Conservation (phyloP, 768 basidiomycete species). For the Termitomyces sp. region DNA sequence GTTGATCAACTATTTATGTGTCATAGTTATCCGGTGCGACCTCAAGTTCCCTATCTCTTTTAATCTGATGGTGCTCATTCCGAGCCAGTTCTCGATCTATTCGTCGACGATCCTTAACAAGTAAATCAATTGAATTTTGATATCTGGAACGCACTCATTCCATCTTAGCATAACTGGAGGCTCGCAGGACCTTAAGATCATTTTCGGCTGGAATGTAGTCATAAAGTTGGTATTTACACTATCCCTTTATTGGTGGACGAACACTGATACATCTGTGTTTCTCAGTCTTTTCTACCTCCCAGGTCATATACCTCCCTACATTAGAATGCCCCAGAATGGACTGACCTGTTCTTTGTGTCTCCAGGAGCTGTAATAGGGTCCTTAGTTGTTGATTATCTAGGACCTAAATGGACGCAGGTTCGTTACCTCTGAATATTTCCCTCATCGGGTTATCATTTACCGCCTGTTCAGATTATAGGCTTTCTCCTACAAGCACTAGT, state of each 20-base stretch:
- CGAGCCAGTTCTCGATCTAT: constrained; percentile 69
- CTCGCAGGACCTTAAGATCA: constrained; percentile 44
- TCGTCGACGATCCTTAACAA: constrained; percentile 68
- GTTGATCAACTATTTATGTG: too few species aligned
- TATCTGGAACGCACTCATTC: neutral
- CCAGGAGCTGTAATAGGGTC: constrained; percentile 63
- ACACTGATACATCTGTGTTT: too few species aligned
- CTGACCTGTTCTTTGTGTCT: neutral
- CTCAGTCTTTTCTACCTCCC: constrained; percentile 35
- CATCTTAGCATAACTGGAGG: constrained; percentile 53
- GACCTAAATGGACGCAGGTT: constrained; percentile 74
- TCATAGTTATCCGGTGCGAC: constrained; percentile 56
- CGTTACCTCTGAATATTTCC: neutral
- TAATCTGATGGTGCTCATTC: neutral
- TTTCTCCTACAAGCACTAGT: constrained; percentile 63
- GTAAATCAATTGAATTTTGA: constrained; percentile 28
- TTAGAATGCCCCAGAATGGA: too few species aligned
- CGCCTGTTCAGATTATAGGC: constrained; percentile 51
- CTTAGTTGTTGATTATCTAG: constrained; percentile 68
- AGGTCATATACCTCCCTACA: constrained; percentile 14
- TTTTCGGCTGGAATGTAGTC: constrained; percentile 82
- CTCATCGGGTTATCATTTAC: neutral
- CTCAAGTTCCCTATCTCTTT: neutral
- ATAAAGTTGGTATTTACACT: constrained; percentile 52
- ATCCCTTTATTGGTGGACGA: too few species aligned